Base-by-base conservation (phyloP, 1,284 basidiomycete species). In the Melampsora occidentalis region DNA sequence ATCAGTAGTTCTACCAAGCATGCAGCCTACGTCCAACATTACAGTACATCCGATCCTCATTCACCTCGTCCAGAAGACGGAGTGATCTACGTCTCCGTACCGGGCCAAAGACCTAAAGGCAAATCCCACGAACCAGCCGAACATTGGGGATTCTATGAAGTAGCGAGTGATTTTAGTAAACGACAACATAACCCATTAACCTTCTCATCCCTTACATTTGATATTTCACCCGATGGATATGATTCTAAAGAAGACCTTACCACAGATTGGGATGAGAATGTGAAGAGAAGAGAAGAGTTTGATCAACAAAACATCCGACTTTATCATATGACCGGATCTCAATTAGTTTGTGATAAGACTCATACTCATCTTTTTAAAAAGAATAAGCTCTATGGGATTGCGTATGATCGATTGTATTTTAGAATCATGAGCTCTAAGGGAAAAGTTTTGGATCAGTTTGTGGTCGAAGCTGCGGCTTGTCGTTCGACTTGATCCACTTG, bases 61-160 rank as follows among this genome's bases (percentile, higher is more conserved):
- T 63, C 62, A 5, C 33, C 28, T 20, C 59, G 77, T 39, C 67
- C 73, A 2, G 79, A 79, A 14, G 51, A 69, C 10, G 80, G 80
- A 3, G 66, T 79, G 10, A 49, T 80, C 7, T 75, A 78, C 33
- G 53, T 79, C 9, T 77, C 78, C 5, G 71, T 77, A 10, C 80
- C 80, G 80, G 80, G 0, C 77, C 80, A 12, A 80, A 80, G 14
- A 80, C 79, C n/a, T 71, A 78, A 25, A 68, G 80, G n/a, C 78
- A 81, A 67, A 73, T 2, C 71, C 31, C 25, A 28, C 22, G 77
- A 80, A 22, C 65, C 62, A 2, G 80, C 80, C 22, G 80, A 80
- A 64, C 62, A 80, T 1, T 81, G 80, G 80, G 79, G 78, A 18
- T 78, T 80, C 61, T 79, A 79, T 69, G 78, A 77, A 73, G n/a